A percentile compares a stretch with the other conserved stretches of the same genome.
Evolutionary conservation across 306 rosid genomes (phyloP).

Genomic region (Lathyrus oleraceus): DNA sequence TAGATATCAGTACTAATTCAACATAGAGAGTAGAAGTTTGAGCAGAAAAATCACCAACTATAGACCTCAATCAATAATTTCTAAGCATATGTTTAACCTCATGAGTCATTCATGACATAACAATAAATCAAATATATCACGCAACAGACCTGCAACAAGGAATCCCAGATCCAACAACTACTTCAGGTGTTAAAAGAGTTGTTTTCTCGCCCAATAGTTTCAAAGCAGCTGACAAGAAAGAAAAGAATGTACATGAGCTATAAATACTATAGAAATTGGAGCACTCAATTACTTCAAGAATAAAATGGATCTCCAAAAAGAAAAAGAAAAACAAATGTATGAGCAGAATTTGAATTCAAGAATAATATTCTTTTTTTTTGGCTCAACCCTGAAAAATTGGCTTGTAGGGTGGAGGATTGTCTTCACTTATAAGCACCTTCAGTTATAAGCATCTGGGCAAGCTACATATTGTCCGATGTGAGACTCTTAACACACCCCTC

Average conservation of each 20-base stretch:
- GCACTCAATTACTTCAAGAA: conserved; percentile 29
- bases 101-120: conserved; percentile 14
- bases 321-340: conserved; percentile 27
- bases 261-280: conserved; percentile 45
- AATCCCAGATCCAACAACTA: conserved; percentile 72
- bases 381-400: no score
- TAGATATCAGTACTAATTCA: conserved; percentile 42
- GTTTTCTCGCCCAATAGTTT: conserved; percentile 92
- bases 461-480: no score
- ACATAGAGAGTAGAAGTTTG: conserved; percentile 32
- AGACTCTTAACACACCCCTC: no score
- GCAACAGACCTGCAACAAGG: conserved; percentile 94
- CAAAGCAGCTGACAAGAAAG: conserved; percentile 89
- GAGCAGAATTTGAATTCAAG: conserved; percentile 18
- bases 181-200: conserved; percentile 84
- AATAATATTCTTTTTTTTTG: neutral
- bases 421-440: no score
- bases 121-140: conserved; percentile 26
- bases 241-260: conserved; percentile 60
- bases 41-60: conserved; percentile 28
- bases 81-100: conserved; percentile 5
- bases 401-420: no score
- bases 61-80: conserved; percentile 32
- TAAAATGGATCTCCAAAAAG: conserved; percentile 17
- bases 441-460: no score